phyloP scores from a whole-genome alignment of 2,329 filamentous ascomycete genomes.

The Metarhizium sp. region DNA sequence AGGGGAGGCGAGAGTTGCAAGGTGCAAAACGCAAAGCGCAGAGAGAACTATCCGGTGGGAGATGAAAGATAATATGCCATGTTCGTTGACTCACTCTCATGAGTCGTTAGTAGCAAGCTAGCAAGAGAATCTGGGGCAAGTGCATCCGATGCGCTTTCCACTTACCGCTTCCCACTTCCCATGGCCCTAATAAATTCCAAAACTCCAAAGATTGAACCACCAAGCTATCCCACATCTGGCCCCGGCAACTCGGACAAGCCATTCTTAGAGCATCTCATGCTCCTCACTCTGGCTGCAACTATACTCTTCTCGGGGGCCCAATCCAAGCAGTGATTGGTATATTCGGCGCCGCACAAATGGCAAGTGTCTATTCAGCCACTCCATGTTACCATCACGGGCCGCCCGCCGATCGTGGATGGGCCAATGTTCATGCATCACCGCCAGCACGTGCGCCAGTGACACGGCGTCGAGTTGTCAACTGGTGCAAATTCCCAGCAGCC shows the following conservation, averaged over 20 bases:
- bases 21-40: background rate
- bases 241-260: too few species aligned
- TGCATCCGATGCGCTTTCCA: background rate
- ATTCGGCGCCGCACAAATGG: too few species aligned
- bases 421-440: slow-evolving; percentile 8
- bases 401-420: background rate
- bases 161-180: too few species aligned
- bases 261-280: too few species aligned
- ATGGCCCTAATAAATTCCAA: too few species aligned
- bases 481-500: background rate
- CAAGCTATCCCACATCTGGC: too few species aligned
- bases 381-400: background rate
- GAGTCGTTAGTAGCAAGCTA: background rate
- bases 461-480: slow-evolving; percentile 4
- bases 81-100: too few species aligned
- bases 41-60: background rate
- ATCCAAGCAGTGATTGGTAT: too few species aligned
- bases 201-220: too few species aligned
- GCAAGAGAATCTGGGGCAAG: background rate
- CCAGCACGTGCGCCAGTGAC: slow-evolving; percentile 13
- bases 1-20: background rate
- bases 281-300: too few species aligned
- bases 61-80: background rate
- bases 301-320: too few species aligned
- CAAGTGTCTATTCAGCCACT: too few species aligned